Evolutionary conservation across 495 filamentous ascomycete species (phyloP), one percentile per base, ranked within the genome.

Genomic region (Tricharina praecox): DNA sequence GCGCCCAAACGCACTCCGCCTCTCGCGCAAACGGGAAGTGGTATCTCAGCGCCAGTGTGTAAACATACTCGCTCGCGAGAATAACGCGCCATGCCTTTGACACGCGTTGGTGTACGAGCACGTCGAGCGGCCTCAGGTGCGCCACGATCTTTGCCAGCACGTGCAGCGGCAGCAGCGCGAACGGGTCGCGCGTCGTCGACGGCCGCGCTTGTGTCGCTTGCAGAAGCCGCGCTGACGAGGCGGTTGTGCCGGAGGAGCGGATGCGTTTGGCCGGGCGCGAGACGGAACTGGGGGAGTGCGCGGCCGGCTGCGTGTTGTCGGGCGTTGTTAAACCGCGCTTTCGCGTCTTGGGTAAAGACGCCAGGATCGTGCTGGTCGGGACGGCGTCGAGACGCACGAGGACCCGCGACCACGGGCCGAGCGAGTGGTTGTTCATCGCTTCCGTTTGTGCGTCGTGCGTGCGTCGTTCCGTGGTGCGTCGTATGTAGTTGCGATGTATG

Each of bases 21-120:
- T 55, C 54, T 8, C 53, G 38, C 1, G 54, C 48, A 13, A 50
- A 43, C 4, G 54, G 53, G 35, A 57, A 57, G 33, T 57, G 54
- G 5, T 44, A 47, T 35, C 55, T 47, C 13, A 57, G 53, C 19
- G 54, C 53, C 26, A 57, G 46, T 8, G 52, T 54, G 10, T 53
- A 45, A 13, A 57, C 47, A 15, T 57, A 57, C 23, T 57, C 54
- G 5, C 53, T 58, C 2, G 48, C 28, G 18, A 57, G 24, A 16
- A 52, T 50, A 8, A 34, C 32, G 10, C 45, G 38, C 54, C 54
- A 57, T 30, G 45, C 24, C 23, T 47, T 33, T 19, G 48, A 56
- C 15, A 57, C 54, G 24, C 54, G 33, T 33, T 56, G 54, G 16
- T 58, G 53, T 25, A 43, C 36, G 34, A 57, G 45, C 25, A 57